Evolutionary conservation across 1,139 yeast genomes (phyloP), one percentile per base, ranked within the genome.

Genomic region (Pichia sp.): DNA sequence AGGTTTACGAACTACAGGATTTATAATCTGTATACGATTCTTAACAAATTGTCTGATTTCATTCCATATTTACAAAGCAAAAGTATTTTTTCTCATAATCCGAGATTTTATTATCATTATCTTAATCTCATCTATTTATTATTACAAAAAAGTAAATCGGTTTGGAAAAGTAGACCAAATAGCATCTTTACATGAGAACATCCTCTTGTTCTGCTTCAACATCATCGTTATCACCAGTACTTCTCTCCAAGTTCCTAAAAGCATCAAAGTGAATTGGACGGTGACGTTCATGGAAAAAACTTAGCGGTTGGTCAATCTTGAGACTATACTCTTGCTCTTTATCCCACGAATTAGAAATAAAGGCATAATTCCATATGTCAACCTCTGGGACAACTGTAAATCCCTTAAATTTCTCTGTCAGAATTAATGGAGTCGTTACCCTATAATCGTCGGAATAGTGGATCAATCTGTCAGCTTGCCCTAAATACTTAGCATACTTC

Each of bases 311-410:
- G 65, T 89, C 97, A 51, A 87, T 64, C 68, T 87, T 88, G 68
- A 92, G 68, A 19, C 75, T 82, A 64, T 79, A 90, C n/a, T 73
- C 75, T 53, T 80, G 70, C 40, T 79, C 79, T 3, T 82, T 73
- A 63, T 80, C 84, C 86, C 95, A 95, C 13, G 87, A 79, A 1
- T 95, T 86, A 3, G 97, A 95, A 72, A 90, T 78, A 65, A 95
- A 93, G 3, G 95, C 80, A 67, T 87, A 90, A 68, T 93, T 93
- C 99, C 99, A 93, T 40, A 90, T 69, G 55, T 82, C 84, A 49
- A 87, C 87, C 43, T 82, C 85, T 1, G 99, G 99, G 1, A 90
- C 96, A 72, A 89, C 70, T 69, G 89, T 92, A 58, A 84, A 86
- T 4, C 99, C 99, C 67, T 79, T 77, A 53, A 90, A 78, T 56